Evolutionary conservation across 176 grass and related monocot genomes (phyloP), one percentile per base, ranked within the genome.

Genomic region (Carex cristatella): DNA sequence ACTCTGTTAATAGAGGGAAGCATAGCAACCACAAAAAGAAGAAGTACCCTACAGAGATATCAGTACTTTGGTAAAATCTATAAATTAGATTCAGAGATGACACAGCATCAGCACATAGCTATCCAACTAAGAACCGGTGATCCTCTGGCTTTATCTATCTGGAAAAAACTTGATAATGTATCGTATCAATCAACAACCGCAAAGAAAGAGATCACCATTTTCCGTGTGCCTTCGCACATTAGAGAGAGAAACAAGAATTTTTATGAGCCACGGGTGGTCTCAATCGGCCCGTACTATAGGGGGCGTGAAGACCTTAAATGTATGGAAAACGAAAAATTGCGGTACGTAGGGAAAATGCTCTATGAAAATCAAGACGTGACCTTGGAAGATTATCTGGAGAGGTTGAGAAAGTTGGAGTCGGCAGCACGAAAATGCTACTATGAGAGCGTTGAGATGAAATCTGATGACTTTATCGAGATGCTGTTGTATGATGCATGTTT

Each of bases 191-290:
- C 40, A 13, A 48, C 40, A 27, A 65, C 23, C 1, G 11, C 42
- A 54, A 33, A 66, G 8, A 83, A 11, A 63, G n/a, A 31, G 46
- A 23, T 19, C 61, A 51, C 80, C 19, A 83, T 83, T 28, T 66
- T 83, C 6, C 80, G 80, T 14, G 42, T 83, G 42, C 80, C 80
- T 31, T 44, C 80, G 4, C 46, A 67, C 62, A 66, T 83, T 10
- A 59, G 80, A 65, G 42, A 44, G 42, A 83, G 9, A 23, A 66
- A 83, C 19, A 83, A 67, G 38, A 18, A 83, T 10, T 83, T 67
- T 5, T 83, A 83, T 31, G 80, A 83, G 42, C 80, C 80, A 31
- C 37, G 80, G 19, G n/a, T 68, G 14, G 80, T 83, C 62, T 83
- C 80, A 35, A 83, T 83, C 1, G 80, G 80, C 10, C 80, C 80